phyloP scores from a whole-genome alignment of 306 rosid species.

The Chamaecrista fasciculata region DNA sequence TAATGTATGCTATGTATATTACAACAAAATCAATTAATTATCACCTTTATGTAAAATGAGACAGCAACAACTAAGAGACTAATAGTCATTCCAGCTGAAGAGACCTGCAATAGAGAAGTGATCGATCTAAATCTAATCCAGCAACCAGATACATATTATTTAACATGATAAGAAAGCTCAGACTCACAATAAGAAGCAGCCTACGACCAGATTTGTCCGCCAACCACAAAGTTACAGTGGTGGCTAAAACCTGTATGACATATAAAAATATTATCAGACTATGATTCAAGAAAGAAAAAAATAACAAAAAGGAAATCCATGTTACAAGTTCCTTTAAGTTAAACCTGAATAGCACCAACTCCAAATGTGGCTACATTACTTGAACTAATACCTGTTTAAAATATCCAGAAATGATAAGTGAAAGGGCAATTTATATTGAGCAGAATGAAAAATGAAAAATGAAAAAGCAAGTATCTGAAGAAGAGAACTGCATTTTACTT shows the following conservation, averaged over 20 bases:
- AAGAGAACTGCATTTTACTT: neutral
- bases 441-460: constrained; percentile 8
- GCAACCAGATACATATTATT: constrained; percentile 9
- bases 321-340: constrained; percentile 37
- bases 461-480: neutral
- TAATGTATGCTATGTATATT: neutral
- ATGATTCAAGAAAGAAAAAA: constrained; percentile 27
- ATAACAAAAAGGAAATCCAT: neutral
- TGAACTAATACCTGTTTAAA: constrained; percentile 63
- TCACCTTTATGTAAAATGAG: constrained; percentile 78
- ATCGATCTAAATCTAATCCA: constrained; percentile 8
- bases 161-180: constrained; percentile 5
- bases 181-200: constrained; percentile 85
- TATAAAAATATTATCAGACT: constrained; percentile 26
- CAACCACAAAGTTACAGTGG: constrained; percentile 78
- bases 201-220: constrained; percentile 86
- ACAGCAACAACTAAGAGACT: constrained; percentile 72
- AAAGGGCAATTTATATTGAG: constrained; percentile 6
- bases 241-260: constrained; percentile 74
- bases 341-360: constrained; percentile 93
- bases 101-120: constrained; percentile 56
- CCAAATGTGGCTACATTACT: constrained; percentile 76
- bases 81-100: constrained; percentile 71
- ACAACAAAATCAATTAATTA: constrained; percentile 4
- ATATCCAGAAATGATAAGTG: constrained; percentile 22